Evolutionary conservation across 768 basidiomycete genomes (phyloP).

Genomic region (Leccinum imitatum): DNA sequence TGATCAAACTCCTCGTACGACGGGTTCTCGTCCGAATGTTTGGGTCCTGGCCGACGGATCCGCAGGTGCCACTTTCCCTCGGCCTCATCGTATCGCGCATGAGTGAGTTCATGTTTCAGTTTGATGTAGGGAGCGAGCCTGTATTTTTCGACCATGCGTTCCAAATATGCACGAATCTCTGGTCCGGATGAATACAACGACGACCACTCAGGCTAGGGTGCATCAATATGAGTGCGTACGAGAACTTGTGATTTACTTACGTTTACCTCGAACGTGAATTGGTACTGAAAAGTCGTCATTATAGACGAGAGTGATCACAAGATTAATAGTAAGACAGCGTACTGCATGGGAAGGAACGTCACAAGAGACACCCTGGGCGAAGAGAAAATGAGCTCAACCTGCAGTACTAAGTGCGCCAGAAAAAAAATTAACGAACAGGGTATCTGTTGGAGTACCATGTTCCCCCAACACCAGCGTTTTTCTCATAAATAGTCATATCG

Average conservation of each 20-base stretch:
- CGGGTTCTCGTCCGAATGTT: conserved; percentile 15
- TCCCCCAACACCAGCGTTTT: conserved; percentile 57
- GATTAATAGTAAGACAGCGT: conserved; percentile 16
- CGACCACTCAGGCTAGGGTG: conserved; percentile 55
- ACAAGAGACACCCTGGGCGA: conserved; percentile 51
- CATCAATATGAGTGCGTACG: background rate
- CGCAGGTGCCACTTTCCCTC: conserved; percentile 57
- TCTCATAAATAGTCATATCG: conserved; percentile 58
- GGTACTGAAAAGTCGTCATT: conserved; percentile 45
- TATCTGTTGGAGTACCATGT: conserved; percentile 61
- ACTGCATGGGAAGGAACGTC: conserved; percentile 61
- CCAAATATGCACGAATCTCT: conserved; percentile 57
- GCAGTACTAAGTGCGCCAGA: background rate
- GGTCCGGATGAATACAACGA: conserved; percentile 57
- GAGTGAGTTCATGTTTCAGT: conserved; percentile 52
- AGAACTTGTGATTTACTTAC: conserved; percentile 25
- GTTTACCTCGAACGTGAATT: conserved; percentile 56
- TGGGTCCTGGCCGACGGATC: conserved; percentile 36
- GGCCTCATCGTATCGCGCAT: conserved; percentile 49
- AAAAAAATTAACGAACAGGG: conserved; percentile 36
- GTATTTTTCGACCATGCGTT: conserved; percentile 56
- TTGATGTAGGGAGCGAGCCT: conserved; percentile 52
- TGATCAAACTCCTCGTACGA: conserved; percentile 49
- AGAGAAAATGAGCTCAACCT: background rate
- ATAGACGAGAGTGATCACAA: background rate